Evolutionary conservation across 2,329 filamentous ascomycete genomes (phyloP).

Genomic region (Aureobasidium lini): DNA sequence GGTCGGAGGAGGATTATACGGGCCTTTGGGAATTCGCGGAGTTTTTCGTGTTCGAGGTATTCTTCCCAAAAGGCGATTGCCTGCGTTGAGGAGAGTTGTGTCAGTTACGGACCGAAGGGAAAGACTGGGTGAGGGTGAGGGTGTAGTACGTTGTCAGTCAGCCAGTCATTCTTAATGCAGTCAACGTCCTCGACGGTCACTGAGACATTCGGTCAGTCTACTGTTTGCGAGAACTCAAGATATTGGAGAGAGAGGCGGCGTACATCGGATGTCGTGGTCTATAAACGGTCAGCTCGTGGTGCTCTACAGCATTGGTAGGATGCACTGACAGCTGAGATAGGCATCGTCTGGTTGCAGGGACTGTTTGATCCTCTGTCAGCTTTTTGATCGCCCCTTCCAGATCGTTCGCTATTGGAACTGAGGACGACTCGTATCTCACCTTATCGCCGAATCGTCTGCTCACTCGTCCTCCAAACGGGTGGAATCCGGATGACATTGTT

Average conservation of each 20-base stretch:
- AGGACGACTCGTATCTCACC: slow-evolving; percentile 28
- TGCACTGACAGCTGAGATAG: slow-evolving; percentile 60
- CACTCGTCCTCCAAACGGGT: slow-evolving; percentile 47
- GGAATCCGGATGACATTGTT: slow-evolving; percentile 33
- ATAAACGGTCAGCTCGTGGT: slow-evolving; percentile 21
- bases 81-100: slow-evolving; percentile 35
- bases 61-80: slow-evolving; percentile 98
- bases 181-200: slow-evolving; percentile 87
- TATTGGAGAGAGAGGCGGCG: slow-evolving; percentile 19
- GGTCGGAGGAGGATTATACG: slow-evolving; percentile 87
- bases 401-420: too few relatives aligned
- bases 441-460: slow-evolving; percentile 45
- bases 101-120: not conserved
- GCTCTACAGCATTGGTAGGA: not conserved
- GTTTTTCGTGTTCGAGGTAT: slow-evolving; percentile 83
- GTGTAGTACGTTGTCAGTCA: slow-evolving; percentile 77
- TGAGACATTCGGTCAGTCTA: slow-evolving; percentile 31
- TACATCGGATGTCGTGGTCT: slow-evolving; percentile 62
- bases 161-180: slow-evolving; percentile 84
- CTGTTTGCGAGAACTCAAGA: not conserved
- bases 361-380: not conserved
- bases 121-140: too few relatives aligned
- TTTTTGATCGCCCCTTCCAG: slow-evolving; percentile 20
- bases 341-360: slow-evolving; percentile 51
- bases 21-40: slow-evolving; percentile 70